A percentile compares a stretch with the other conserved stretches of the same genome.
These are phyloP conservation scores for Paecilomyces formosus DNA, from an alignment of 2,329 filamentous ascomycete species.

Conservation along the genomic window DNA sequence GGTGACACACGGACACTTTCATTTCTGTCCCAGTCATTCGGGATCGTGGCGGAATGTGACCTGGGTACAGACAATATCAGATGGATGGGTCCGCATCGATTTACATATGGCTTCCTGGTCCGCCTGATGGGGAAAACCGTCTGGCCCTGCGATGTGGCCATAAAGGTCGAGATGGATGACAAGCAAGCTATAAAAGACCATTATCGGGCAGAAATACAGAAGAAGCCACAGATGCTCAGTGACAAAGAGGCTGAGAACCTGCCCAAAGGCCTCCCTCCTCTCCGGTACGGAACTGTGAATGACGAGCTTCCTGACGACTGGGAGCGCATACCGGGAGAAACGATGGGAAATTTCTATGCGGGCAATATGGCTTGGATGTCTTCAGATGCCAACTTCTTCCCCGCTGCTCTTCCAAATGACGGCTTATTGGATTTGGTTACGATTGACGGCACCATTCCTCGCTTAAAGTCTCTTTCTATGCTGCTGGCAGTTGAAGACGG, in stretches of 20 bases:
- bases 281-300: conserved; percentile 72
- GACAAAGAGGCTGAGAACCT: conserved; percentile 31
- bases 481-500: conserved; percentile 65
- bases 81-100: conserved; percentile 85
- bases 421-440: conserved; percentile 79
- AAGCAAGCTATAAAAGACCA: conserved; percentile 68
- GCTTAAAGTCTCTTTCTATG: conserved; percentile 59
- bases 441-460: conserved; percentile 67
- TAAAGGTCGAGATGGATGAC: conserved; percentile 72
- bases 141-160: conserved; percentile 82
- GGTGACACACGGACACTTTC: conserved; percentile 66
- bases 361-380: conserved; percentile 96
- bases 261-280: conserved; percentile 56
- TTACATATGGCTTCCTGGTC: conserved; percentile 75
- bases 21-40: conserved; percentile 84
- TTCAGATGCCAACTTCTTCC: conserved; percentile 76
- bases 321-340: conserved; percentile 65
- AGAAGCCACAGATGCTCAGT: conserved; percentile 13
- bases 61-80: conserved; percentile 82
- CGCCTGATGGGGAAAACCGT: conserved; percentile 67
- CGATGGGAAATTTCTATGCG: conserved; percentile 84
- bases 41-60: conserved; percentile 84
- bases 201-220: conserved; percentile 50
- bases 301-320: conserved; percentile 72
- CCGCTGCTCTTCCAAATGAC: conserved; percentile 68